Evolutionary conservation across 306 rosid species (phyloP).

Genomic region (Rosa chinensis): DNA sequence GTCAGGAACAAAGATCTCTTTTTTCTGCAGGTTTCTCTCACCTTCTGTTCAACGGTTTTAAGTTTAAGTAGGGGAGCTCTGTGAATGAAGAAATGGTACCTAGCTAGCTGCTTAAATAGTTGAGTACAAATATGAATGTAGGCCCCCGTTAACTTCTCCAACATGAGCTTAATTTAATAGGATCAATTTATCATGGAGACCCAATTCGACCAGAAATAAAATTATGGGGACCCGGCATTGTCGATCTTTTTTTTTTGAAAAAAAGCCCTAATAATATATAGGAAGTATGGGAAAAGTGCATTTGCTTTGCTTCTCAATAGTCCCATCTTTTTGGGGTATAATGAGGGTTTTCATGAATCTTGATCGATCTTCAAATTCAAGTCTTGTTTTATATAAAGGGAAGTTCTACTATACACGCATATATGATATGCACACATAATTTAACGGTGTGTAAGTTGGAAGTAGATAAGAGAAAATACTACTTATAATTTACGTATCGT

Average conservation of each 20-base stretch:
- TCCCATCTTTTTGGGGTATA: slow-evolving; percentile 4
- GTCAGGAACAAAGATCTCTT: slow-evolving; percentile 8
- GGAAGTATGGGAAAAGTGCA: neutral
- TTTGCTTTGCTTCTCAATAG: neutral
- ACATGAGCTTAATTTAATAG: slow-evolving; percentile 27
- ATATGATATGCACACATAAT: too few relatives aligned
- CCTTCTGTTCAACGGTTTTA: neutral
- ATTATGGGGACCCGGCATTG: neutral
- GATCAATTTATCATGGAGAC: slow-evolving; percentile 3
- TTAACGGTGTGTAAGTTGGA: too few relatives aligned
- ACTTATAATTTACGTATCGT: too few relatives aligned
- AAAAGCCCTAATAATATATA: neutral
- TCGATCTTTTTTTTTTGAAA: neutral
- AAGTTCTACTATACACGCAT: too few relatives aligned
- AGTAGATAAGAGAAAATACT: too few relatives aligned
- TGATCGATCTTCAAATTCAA: neutral
- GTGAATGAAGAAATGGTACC: slow-evolving; percentile 31
- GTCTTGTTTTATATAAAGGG: neutral
- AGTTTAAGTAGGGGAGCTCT: neutral
- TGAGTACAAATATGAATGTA: slow-evolving; percentile 14
- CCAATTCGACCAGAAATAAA: neutral
- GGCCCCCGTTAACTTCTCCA: slow-evolving; percentile 51
- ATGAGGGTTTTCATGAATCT: neutral
- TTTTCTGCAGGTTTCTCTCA: slow-evolving; percentile 15
- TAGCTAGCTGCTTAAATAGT: slow-evolving; percentile 34